phyloP scores from a whole-genome alignment of 2,329 filamentous ascomycete genomes.

The Zasmidium angulare region DNA sequence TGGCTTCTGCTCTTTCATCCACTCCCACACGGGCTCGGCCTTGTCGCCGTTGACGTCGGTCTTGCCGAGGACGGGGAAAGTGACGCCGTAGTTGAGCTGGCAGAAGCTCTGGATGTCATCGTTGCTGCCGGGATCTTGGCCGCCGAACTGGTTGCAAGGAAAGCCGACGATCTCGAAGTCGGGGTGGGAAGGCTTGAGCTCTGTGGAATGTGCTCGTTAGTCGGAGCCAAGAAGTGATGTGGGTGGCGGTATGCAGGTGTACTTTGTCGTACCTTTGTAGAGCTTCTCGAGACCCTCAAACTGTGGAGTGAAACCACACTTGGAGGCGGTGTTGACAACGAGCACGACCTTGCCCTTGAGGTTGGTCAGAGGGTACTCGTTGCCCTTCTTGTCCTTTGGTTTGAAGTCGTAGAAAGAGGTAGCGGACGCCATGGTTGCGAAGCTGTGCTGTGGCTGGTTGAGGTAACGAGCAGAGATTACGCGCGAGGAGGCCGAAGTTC shows the following conservation, averaged over 20 bases:
- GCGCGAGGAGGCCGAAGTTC: not conserved
- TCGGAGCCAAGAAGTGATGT: not conserved
- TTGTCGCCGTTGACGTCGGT: conserved; percentile 87
- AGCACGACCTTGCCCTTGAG: conserved; percentile 92
- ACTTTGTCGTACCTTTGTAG: conserved; percentile 62
- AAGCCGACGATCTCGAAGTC: conserved; percentile 90
- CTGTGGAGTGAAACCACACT: conserved; percentile 98
- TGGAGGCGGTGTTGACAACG: conserved; percentile 95
- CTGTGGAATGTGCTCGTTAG: conserved; percentile 20
- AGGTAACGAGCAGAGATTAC: conserved; percentile 1
- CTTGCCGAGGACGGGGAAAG: conserved; percentile 89
- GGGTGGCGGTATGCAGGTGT: not conserved
- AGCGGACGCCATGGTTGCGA: conserved; percentile 62
- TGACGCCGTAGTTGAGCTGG: conserved; percentile 90
- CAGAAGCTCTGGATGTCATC: conserved; percentile 69
- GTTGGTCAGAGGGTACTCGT: conserved; percentile 65
- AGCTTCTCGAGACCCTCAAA: conserved; percentile 87
- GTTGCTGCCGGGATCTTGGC: conserved; percentile 78
- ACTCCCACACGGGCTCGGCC: conserved; percentile 77
- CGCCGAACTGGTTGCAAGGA: conserved; percentile 96
- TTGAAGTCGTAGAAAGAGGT: conserved; percentile 81
- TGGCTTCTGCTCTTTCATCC: conserved; percentile 68
- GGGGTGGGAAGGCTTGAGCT: conserved; percentile 65
- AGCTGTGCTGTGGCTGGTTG: conserved; percentile 1
- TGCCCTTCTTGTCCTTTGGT: conserved; percentile 65